Percentiles rank a stretch among this genome's conserved stretches.
Conservation (phyloP, 352 stramenopile species). For the Globisporangium yorkense region DNA sequence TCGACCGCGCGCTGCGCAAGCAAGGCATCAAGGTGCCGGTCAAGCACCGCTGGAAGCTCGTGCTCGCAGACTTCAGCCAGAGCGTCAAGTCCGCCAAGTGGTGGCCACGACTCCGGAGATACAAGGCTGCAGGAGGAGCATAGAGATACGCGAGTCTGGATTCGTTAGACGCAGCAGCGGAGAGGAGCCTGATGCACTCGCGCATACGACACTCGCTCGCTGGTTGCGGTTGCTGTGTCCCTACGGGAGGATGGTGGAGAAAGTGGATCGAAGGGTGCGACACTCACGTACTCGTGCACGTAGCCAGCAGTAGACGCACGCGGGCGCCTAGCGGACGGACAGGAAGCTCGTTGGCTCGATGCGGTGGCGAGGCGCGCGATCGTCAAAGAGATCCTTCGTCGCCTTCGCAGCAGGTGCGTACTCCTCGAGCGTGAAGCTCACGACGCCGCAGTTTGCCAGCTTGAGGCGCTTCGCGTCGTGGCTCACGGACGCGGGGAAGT, state of each 20-base stretch:
- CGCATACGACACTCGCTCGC: too few relatives aligned
- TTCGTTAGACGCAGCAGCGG: background rate
- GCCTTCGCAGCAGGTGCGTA: background rate
- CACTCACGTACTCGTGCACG: too few relatives aligned
- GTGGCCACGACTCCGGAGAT: conserved; percentile 5
- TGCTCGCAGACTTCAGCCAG: conserved; percentile 5
- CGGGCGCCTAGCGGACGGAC: conserved; percentile 2
- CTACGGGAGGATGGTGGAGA: too few relatives aligned
- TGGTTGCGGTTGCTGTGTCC: background rate
- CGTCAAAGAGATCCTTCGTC: background rate
- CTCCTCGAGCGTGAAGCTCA: conserved; percentile 66
- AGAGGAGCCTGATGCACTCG: background rate
- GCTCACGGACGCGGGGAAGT: conserved; percentile 34
- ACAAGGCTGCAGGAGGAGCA: background rate
- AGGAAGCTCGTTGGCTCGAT: conserved; percentile 43
- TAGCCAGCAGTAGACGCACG: too few relatives aligned
- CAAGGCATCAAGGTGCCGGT: conserved; percentile 11
- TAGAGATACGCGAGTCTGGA: background rate
- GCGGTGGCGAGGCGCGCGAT: conserved; percentile 16
- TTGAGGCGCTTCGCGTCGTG: conserved; percentile 57
- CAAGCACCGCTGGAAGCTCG: conserved; percentile 13
- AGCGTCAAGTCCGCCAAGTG: conserved; percentile 7
- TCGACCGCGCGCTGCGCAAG: conserved; percentile 6
- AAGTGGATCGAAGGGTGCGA: too few relatives aligned
- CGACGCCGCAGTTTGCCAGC: conserved; percentile 72